Conservation (phyloP, 768 basidiomycete species). For the Peribolospora kevripleyi region DNA sequence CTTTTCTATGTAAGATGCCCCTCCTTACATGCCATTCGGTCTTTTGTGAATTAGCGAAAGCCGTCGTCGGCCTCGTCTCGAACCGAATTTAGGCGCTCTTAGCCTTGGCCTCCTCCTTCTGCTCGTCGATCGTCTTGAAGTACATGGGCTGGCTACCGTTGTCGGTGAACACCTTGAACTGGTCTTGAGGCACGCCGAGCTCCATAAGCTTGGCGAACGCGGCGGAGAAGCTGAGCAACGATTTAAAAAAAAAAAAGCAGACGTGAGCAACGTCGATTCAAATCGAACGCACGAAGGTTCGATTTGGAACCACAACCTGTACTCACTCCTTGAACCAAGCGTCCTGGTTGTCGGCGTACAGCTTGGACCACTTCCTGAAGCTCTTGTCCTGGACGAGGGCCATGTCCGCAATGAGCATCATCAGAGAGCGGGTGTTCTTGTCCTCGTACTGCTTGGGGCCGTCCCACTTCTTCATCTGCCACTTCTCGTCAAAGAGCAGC, state of each 20-base stretch:
- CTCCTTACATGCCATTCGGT: too few species aligned
- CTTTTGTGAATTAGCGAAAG: too few species aligned
- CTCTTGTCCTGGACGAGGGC: slow-evolving; percentile 67
- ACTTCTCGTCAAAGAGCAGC: slow-evolving; percentile 60
- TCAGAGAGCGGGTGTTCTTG: slow-evolving; percentile 60
- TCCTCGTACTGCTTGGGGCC: slow-evolving; percentile 87
- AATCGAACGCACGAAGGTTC: background rate
- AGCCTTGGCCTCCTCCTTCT: background rate
- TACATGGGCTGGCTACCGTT: slow-evolving; percentile 1
- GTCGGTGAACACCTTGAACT: slow-evolving; percentile 27
- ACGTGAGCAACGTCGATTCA: background rate
- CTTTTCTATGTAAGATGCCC: too few species aligned
- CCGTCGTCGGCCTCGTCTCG: too few species aligned
- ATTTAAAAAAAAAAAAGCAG: too few species aligned
- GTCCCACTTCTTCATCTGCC: slow-evolving; percentile 41
- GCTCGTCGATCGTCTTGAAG: slow-evolving; percentile 11
- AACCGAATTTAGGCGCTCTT: too few species aligned
- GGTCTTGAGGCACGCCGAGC: slow-evolving; percentile 66
- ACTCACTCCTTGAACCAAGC: slow-evolving; percentile 76
- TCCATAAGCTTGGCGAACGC: slow-evolving; percentile 60
- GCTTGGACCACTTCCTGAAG: slow-evolving; percentile 69
- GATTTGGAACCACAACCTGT: background rate
- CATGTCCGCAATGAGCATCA: slow-evolving; percentile 95
- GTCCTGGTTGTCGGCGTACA: slow-evolving; percentile 61
- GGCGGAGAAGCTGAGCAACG: slow-evolving; percentile 41